These are phyloP conservation scores for Chionographis japonica DNA, from an alignment of 106 monocot species.

Conservation along the genomic window DNA sequence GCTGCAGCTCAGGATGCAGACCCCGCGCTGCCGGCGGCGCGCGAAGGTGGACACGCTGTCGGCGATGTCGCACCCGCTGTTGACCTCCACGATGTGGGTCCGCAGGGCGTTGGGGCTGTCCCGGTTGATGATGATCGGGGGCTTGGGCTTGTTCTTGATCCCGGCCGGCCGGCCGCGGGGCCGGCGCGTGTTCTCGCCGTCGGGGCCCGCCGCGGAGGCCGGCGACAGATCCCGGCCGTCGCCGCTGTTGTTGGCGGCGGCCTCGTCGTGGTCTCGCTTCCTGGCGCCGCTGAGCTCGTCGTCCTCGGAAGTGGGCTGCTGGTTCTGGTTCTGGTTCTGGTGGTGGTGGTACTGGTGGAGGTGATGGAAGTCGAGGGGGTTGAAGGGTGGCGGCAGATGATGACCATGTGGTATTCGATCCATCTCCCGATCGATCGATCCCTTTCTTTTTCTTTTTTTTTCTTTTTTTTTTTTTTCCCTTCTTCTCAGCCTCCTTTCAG, in stretches of 20 bases:
- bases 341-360: conserved; percentile 5
- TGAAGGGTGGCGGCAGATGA: conserved; percentile 2
- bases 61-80: conserved; percentile 36
- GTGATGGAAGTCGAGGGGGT: conserved; percentile 2
- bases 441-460: background rate
- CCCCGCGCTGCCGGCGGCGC: too few species aligned
- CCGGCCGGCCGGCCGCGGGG: conserved; percentile 46
- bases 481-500: too few species aligned
- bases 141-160: conserved; percentile 61
- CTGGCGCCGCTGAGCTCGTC: too few species aligned
- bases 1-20: too few species aligned
- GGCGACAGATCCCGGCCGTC: background rate
- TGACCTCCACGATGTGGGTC: conserved; percentile 46
- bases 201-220: background rate
- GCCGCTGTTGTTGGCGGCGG: background rate
- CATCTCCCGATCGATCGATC: background rate
- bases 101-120: conserved; percentile 51
- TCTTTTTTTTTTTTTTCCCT: background rate
- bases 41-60: conserved; percentile 42
- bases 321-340: background rate
- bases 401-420: conserved; percentile 3
- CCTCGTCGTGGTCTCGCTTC: too few species aligned
- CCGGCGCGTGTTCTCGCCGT: conserved; percentile 18
- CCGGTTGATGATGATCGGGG: conserved; percentile 50
- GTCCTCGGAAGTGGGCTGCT: background rate